Conservation (phyloP, 2,329 filamentous ascomycete genomes). For the Rhynchosporium agropyri region DNA sequence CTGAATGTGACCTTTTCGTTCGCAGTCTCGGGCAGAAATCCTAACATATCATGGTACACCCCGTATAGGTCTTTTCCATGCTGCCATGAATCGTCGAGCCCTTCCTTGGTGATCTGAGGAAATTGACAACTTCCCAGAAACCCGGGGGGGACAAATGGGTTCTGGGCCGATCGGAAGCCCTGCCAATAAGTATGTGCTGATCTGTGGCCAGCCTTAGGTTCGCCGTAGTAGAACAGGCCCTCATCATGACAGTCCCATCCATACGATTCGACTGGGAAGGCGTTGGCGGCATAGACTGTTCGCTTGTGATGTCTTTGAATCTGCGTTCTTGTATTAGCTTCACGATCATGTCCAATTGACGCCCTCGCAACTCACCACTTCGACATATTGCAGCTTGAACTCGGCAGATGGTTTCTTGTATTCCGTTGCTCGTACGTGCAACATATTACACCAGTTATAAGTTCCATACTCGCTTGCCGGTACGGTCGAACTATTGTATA, state of each 20-base stretch:
- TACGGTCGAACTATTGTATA: constrained; percentile 67
- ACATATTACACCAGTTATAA: constrained; percentile 87
- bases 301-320: constrained; percentile 86
- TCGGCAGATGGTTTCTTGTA: constrained; percentile 58
- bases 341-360: not conserved
- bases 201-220: constrained; percentile 54
- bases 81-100: constrained; percentile 73
- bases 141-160: constrained; percentile 67
- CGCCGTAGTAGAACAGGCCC: constrained; percentile 69
- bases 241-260: constrained; percentile 73
- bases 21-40: constrained; percentile 62
- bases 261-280: constrained; percentile 73
- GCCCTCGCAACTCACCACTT: constrained; percentile 57
- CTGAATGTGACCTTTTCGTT: constrained; percentile 60
- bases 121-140: constrained; percentile 79
- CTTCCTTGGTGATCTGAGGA: constrained; percentile 74
- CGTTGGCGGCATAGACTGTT: constrained; percentile 77
- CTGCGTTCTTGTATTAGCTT: constrained; percentile 33
- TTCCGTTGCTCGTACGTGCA: constrained; percentile 70
- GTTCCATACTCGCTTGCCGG: constrained; percentile 59
- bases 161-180: constrained; percentile 61
- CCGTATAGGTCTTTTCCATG: constrained; percentile 76
- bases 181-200: constrained; percentile 67
- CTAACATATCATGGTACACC: constrained; percentile 73
- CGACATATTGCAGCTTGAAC: constrained; percentile 74